Conservation (phyloP, 2,329 filamentous ascomycete species). For the Herpotrichia juniperi region DNA sequence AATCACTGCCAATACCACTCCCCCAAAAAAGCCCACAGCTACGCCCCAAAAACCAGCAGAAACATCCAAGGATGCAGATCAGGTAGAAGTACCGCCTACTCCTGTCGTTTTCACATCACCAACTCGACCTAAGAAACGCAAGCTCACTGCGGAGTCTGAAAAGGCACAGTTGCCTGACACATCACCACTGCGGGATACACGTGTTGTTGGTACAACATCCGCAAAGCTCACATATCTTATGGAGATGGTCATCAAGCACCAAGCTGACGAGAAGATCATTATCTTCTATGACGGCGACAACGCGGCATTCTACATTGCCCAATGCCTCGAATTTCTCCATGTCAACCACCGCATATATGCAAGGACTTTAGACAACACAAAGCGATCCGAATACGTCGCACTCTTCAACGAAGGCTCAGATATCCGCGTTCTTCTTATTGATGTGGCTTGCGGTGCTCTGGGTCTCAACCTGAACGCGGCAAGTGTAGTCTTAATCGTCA, state of each 20-base stretch:
- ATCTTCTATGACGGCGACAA: constrained; percentile 93
- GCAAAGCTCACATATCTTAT: constrained; percentile 87
- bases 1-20: constrained; percentile 25
- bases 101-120: constrained; percentile 15
- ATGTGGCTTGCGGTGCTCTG: constrained; percentile 86
- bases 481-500: constrained; percentile 86
- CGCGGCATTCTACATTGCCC: constrained; percentile 82
- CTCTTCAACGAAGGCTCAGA: constrained; percentile 74
- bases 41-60: constrained; percentile 1
- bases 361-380: constrained; percentile 63
- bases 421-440: constrained; percentile 85
- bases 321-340: constrained; percentile 75
- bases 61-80: neutral
- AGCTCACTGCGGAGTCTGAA: constrained; percentile 38
- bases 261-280: constrained; percentile 80
- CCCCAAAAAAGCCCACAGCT: constrained; percentile 19
- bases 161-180: constrained; percentile 41
- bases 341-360: constrained; percentile 71
- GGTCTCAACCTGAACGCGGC: constrained; percentile 85
- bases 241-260: constrained; percentile 71
- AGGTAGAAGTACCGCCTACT: neutral
- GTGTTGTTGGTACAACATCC: constrained; percentile 79
- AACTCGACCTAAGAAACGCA: constrained; percentile 34
- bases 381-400: constrained; percentile 76
- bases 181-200: constrained; percentile 64